These are phyloP conservation scores for Colletotrichum sublineola DNA, from an alignment of 2,329 filamentous ascomycete genomes.

Conservation along the genomic window DNA sequence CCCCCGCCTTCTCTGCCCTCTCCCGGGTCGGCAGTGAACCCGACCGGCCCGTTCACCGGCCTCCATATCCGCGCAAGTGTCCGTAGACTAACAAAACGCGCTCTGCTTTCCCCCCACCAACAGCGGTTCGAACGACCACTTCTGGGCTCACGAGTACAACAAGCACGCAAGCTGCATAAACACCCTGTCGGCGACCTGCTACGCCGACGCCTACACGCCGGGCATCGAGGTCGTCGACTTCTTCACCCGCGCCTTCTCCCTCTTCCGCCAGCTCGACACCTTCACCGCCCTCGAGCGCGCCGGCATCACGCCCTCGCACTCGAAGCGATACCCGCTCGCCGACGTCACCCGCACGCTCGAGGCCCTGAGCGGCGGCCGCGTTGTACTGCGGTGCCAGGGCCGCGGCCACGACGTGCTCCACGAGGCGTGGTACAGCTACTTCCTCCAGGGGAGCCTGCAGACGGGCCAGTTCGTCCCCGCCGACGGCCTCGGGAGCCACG, in stretches of 20 bases:
- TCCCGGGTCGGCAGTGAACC: background rate
- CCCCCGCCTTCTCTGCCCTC: background rate
- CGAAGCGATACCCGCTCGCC: constrained; percentile 57
- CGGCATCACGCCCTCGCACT: constrained; percentile 53
- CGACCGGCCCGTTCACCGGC: constrained; percentile 6
- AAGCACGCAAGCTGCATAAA: constrained; percentile 81
- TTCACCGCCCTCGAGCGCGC: constrained; percentile 54
- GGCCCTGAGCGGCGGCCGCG: constrained; percentile 58
- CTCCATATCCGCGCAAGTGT: background rate
- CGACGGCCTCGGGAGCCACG: constrained; percentile 52
- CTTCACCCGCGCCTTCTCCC: constrained; percentile 57
- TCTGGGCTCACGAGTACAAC: constrained; percentile 80
- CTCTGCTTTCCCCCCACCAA: background rate
- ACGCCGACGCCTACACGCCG: constrained; percentile 63
- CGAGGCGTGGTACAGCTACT: constrained; percentile 68
- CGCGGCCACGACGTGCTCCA: constrained; percentile 57
- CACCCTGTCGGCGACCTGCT: constrained; percentile 75
- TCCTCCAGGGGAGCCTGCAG: constrained; percentile 65
- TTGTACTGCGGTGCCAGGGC: constrained; percentile 59
- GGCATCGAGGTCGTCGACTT: constrained; percentile 62
- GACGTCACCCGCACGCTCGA: constrained; percentile 59
- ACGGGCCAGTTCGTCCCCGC: constrained; percentile 62
- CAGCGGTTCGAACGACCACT: constrained; percentile 56
- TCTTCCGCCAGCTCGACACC: constrained; percentile 59
- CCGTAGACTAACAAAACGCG: constrained; percentile 16